phyloP scores from a whole-genome alignment of 164 flowering plant species.

The Vitis labrusca region DNA sequence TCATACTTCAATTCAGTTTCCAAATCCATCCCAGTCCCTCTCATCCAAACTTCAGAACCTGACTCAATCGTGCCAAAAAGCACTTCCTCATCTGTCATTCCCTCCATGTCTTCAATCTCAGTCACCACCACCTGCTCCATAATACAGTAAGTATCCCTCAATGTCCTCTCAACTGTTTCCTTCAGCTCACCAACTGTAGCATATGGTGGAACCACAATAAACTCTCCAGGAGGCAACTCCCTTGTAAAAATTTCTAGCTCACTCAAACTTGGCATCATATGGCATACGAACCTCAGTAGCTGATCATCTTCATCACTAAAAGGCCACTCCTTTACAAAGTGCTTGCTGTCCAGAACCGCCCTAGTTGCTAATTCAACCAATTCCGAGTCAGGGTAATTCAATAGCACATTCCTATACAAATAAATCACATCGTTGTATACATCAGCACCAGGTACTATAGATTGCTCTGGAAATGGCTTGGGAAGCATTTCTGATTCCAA shows the following conservation, averaged over 20 bases:
- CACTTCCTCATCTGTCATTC: conserved; percentile 43
- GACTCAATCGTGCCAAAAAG: conserved; percentile 61
- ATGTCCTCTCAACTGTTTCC: conserved; percentile 44
- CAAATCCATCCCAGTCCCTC: conserved; percentile 54
- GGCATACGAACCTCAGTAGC: conserved; percentile 52
- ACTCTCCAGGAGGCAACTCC: conserved; percentile 40
- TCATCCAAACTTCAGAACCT: conserved; percentile 45
- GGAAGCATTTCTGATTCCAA: not conserved
- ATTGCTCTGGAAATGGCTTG: not conserved
- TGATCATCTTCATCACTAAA: conserved; percentile 57
- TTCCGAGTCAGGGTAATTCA: conserved; percentile 41
- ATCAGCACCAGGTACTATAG: conserved; percentile 32
- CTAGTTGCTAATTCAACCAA: conserved; percentile 33
- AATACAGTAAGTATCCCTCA: conserved; percentile 69
- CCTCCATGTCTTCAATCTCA: conserved; percentile 45
- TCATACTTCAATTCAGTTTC: conserved; percentile 37
- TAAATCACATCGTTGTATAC: conserved; percentile 48
- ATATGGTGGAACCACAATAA: conserved; percentile 57
- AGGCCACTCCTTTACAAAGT: conserved; percentile 78
- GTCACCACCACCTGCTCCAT: conserved; percentile 46
- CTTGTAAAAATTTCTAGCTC: conserved; percentile 19
- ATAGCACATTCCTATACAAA: conserved; percentile 45
- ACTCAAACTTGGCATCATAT: conserved; percentile 25
- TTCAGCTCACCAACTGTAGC: conserved; percentile 68
- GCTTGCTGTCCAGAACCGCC: conserved; percentile 58